A percentile compares a stretch with the other conserved stretches of the same genome.
Evolutionary conservation across 2,329 filamentous ascomycete species (phyloP).

Genomic region (Aspergillus caelatus): DNA sequence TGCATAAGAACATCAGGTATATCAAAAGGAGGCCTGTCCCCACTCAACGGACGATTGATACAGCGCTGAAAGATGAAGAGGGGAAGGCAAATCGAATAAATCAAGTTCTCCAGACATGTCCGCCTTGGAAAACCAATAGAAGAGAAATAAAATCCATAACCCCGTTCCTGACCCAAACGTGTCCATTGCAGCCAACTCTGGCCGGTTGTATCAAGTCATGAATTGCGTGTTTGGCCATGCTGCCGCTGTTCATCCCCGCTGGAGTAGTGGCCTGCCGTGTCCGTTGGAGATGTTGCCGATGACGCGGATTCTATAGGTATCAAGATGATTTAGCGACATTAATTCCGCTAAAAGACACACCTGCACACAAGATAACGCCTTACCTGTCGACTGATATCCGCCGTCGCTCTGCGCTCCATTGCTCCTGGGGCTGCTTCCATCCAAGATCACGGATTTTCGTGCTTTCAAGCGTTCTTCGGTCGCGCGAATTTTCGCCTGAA

Average conservation of each 20-base stretch:
- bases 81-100: constrained; percentile 19
- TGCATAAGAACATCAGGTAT: constrained; percentile 11
- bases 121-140: constrained; percentile 17
- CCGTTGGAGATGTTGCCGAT: constrained; percentile 25
- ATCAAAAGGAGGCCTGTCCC: constrained; percentile 14
- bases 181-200: constrained; percentile 15
- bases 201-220: constrained; percentile 18
- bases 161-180: constrained; percentile 20
- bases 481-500: constrained; percentile 81
- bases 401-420: constrained; percentile 18
- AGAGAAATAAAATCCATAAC: constrained; percentile 18
- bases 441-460: constrained; percentile 23
- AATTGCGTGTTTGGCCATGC: constrained; percentile 17
- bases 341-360: constrained; percentile 1
- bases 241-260: constrained; percentile 30
- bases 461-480: constrained; percentile 76
- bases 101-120: constrained; percentile 20
- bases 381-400: constrained; percentile 26
- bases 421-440: constrained; percentile 15
- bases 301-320: constrained; percentile 18
- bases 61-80: constrained; percentile 15
- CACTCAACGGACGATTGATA: constrained; percentile 10
- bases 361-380: constrained; percentile 11
- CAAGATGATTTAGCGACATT: constrained; percentile 16
- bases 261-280: constrained; percentile 25